Base-by-base conservation (phyloP, 1,139 yeast genomes). In the Nakaseomyces bracarensis region DNA sequence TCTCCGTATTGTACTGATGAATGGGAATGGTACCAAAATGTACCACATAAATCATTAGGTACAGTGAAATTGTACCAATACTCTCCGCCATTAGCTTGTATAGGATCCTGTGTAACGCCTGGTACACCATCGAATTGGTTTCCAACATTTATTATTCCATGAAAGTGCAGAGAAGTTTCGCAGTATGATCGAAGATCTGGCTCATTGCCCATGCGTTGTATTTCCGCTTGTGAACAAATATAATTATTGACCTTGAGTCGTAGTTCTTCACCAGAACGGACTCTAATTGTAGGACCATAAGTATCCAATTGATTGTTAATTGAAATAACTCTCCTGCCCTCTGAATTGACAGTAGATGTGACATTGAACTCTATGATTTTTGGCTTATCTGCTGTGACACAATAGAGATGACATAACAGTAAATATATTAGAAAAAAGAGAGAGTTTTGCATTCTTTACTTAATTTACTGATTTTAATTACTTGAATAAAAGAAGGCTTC, bases 1-100 rank as follows among this genome's bases (percentile, higher is more conserved):
- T 72, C 77, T 3, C 72, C 71, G 45, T 70, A 64, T 43, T 72
- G 74, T 0, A 73, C 70, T 10, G 70, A 52, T 45, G 63, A 68
- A 50, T 72, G 77, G 1, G 77, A 70, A 51, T 72, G 77, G 49
- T 71, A 72, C 77, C 77, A 72, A 40, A 64, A 68, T 1, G 74
- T 67, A 0, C 77, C 77, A 46, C 64, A 65, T 42, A 68, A 70
- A 40, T 64, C 65, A 33, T 62, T 57, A 5, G 60, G 65, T 14
- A 67, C 53, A 13, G 65, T 66, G 47, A 71, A 67, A 36, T 58
- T 58, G 49, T 72, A 69, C 33, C 63, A 59, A 47, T 60, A 68
- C 2, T 56, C 49, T 5, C 61, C 64, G 1, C 68, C 69, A 18
- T 68, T 68, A 16, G 64, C 55, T 5, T 58, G 53, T 21, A 71